phyloP scores from a whole-genome alignment of 768 basidiomycete genomes.

The Scleroderma bovista region DNA sequence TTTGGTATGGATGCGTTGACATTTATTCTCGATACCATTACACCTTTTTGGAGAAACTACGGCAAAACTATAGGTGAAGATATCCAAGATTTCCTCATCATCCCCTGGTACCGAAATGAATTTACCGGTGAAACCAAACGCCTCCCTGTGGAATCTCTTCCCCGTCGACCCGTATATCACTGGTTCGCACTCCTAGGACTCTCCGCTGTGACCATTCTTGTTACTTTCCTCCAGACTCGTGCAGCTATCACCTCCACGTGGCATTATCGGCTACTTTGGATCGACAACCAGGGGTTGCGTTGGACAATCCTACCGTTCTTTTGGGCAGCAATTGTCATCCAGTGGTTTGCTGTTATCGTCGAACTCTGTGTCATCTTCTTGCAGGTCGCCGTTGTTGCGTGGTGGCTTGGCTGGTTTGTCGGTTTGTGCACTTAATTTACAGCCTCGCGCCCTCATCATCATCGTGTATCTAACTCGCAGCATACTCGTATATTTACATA shows the following conservation, averaged over 20 bases:
- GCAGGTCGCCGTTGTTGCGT: constrained; percentile 53
- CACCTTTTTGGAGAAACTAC: constrained; percentile 77
- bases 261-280: constrained; percentile 52
- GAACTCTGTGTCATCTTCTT: constrained; percentile 54
- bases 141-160: constrained; percentile 54
- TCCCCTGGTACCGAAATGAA: constrained; percentile 79
- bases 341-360: constrained; percentile 60
- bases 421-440: constrained; percentile 38
- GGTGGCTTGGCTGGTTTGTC: constrained; percentile 76
- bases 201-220: constrained; percentile 39
- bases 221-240: constrained; percentile 52
- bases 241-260: constrained; percentile 50
- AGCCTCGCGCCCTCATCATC: not conserved
- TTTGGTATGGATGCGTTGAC: constrained; percentile 75
- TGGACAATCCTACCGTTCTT: constrained; percentile 62
- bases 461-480: not conserved
- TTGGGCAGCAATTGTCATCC: constrained; percentile 56
- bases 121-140: constrained; percentile 73
- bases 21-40: constrained; percentile 67
- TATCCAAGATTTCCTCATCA: constrained; percentile 73
- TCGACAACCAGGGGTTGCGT: constrained; percentile 55
- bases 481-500: not conserved
- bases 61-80: constrained; percentile 80
- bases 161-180: constrained; percentile 59
- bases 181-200: constrained; percentile 60